Evolutionary conservation across 2,329 filamentous ascomycete genomes (phyloP).

Genomic region (Ophiocordyceps camponoti-saundersi): DNA sequence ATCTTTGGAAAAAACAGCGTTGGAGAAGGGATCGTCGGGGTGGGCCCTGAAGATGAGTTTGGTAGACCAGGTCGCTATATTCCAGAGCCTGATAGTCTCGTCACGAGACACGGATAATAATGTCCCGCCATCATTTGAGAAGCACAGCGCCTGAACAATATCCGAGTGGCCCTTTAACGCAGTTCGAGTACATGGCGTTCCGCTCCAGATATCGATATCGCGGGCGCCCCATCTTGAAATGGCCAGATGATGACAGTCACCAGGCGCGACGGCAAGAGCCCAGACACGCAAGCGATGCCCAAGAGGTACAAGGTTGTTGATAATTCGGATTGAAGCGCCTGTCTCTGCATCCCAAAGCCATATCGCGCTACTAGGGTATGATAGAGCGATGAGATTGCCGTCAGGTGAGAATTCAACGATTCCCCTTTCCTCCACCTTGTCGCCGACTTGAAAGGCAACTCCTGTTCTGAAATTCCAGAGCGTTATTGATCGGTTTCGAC

Average conservation of each 20-base stretch:
- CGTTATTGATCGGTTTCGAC: background rate
- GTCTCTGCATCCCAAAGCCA: background rate
- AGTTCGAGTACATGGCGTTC: background rate
- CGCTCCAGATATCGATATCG: background rate
- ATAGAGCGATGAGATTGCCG: background rate
- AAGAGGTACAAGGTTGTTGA: background rate
- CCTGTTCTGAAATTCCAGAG: background rate
- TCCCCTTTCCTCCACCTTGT: background rate
- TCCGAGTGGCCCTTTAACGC: background rate
- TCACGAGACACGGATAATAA: background rate
- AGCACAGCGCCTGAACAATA: background rate
- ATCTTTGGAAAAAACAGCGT: background rate
- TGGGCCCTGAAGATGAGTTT: background rate
- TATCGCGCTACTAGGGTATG: background rate
- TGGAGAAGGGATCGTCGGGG: background rate
- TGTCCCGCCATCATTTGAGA: background rate
- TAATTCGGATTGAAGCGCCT: background rate
- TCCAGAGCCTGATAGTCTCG: background rate
- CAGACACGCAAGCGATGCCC: too few species aligned
- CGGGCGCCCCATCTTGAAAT: background rate
- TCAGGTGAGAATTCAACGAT: background rate
- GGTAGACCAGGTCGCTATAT: background rate
- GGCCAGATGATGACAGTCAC: background rate
- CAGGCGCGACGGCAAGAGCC: background rate
- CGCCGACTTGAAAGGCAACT: background rate